Base-by-base conservation (phyloP, 768 basidiomycete genomes). In the Hydnomerulius pinastri region DNA sequence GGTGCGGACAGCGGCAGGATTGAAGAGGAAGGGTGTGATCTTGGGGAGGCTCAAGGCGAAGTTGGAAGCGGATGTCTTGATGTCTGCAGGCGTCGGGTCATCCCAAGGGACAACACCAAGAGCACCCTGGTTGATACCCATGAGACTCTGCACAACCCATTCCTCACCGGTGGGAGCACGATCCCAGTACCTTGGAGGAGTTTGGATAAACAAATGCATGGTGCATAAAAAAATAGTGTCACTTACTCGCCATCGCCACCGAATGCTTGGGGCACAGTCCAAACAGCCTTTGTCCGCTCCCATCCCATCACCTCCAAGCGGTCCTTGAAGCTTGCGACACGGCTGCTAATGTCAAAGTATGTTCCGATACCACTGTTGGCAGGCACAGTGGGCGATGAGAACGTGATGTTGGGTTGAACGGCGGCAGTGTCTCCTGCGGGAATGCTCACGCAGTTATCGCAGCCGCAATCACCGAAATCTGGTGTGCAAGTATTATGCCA, bases 181-280 rank as follows among this genome's bases (percentile, higher is more conserved):
- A 59, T 70, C 63, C 87, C 87, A 88, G 55, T 69, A 87, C 68
- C 79, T 79, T 32, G 69, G 68, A 24, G 24, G 12, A 30, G 9
- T 73, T 73, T 74, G 17, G 4, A 20, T 9, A 44, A 29, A 11
- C n/a, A 21, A 13, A n/a, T 41, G 24, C 7, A 30, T 27, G 55
- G 6, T 18, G 28, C n/a, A 38, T 25, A n/a, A 11, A 4, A 41
- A 59, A 24, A 12, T 48, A 4, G 10, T 57, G 66, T 55, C 13
- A 74, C 71, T 66, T 55, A 63, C 57, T 54, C 41, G 46, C 30
- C 13, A 6, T 59, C 61, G 46, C 74, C 75, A 23, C 87, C 86
- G 61, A 92, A 92, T 0, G 78, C 88, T 66, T 92, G 90, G 0
- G 88, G 86, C 1, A 91, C 89, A 2, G 83, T 82, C 90, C 89